A percentile compares a stretch with the other conserved stretches of the same genome.
Evolutionary conservation across 139 green algal genomes (phyloP).

Genomic region (Chlamydomonas schloesseri): DNA sequence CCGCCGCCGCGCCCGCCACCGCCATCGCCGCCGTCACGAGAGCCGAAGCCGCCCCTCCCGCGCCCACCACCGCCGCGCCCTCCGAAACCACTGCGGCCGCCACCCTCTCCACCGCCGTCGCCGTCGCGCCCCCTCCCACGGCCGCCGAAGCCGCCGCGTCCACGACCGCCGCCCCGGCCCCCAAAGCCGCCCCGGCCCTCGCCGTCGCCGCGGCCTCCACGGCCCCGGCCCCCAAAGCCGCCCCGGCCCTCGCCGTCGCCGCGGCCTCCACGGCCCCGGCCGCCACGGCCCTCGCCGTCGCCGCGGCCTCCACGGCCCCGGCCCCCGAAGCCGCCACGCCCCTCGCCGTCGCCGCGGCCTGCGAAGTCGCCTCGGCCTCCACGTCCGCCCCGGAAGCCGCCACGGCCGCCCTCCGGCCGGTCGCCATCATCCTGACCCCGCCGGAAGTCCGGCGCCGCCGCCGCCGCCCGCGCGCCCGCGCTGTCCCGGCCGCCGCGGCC

Average conservation of each 20-base stretch:
- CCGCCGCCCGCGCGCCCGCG: no score
- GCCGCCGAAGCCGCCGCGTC: not conserved
- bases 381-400: no score
- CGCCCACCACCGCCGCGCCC: no score
- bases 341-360: not conserved
- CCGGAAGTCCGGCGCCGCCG: not conserved
- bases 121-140: not conserved
- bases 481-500: no score
- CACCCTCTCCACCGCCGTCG: not conserved
- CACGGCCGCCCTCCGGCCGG: not conserved
- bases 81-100: no score
- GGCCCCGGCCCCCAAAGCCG: not conserved
- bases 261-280: not conserved
- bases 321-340: not conserved
- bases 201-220: not conserved
- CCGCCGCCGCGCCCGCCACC: no score
- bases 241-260: not conserved
- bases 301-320: not conserved
- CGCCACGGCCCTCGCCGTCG: not conserved
- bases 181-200: not conserved
- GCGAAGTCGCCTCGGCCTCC: no score
- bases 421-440: not conserved
- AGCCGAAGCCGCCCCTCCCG: no score
- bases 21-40: no score
- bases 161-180: not conserved